Base-by-base conservation (phyloP, 345 rosid species). In the Sonneratia caseolaris region DNA sequence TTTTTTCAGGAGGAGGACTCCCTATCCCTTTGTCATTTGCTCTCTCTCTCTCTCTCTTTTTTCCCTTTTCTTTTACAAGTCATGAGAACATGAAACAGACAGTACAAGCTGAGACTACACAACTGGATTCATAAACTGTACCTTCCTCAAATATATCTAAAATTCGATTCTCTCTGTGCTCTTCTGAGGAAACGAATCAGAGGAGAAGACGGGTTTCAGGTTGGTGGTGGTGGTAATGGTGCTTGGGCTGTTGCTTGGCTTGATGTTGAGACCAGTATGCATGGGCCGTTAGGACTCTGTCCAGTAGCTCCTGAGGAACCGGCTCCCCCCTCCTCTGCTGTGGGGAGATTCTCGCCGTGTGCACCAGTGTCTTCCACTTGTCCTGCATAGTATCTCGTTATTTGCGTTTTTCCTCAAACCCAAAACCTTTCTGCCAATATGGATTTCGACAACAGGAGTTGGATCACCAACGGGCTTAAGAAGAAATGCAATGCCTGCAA, bases 291-390 rank as follows among this genome's bases (percentile, higher is more conserved):
- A 93, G 82, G 69, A 93, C 98, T 76, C 98, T 75, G 81, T 93
- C 97, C 73, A 93, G 67, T 49, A 93, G 96, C 79, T 93, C 97
- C 71, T 93, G 96, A 0, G 98, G 98, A 12, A 93, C 98, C 35
- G 98, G 94, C 89, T 91, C 97, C 56, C 97, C 98, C 81, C 98
- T 86, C 83, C 98, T 85, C 81, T 94, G 98, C 74, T 91, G 98
- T 0, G 97, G 98, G 64, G 97, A 88, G 83, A 94, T 94, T 82
- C 91, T 87, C 49, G 98, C 97, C 68, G 97, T 94, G 81, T 94
- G 98, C 73, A 94, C 95, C 69, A 94, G 83, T 22, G 98, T 94
- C 81, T 94, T 94, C 98, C 97, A 93, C 74, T 94, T 94, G 74
- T 94, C 98, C 98, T 94, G 83, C 45, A 72, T 62, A 22, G 42